Evolutionary conservation across 345 rosid genomes (phyloP).

Genomic region (Pistacia vera): DNA sequence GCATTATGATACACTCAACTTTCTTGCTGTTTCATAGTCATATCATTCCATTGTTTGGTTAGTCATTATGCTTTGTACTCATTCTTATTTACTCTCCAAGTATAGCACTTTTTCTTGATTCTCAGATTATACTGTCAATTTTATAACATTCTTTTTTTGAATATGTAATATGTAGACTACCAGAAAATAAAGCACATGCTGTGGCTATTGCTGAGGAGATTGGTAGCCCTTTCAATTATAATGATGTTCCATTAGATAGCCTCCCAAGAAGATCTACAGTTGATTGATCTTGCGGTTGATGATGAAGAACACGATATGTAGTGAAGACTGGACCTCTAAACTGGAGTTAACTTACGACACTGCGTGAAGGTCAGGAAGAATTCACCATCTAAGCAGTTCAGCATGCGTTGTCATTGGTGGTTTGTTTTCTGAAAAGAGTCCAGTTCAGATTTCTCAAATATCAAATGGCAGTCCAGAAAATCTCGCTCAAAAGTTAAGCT

Average conservation of each 20-base stretch:
- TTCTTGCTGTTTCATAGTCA: background rate
- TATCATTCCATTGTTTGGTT: background rate
- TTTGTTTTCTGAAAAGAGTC: slow-evolving; percentile 54
- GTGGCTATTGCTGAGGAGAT: slow-evolving; percentile 73
- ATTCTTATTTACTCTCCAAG: background rate
- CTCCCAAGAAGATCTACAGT: slow-evolving; percentile 65
- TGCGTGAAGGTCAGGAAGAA: slow-evolving; percentile 84
- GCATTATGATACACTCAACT: background rate
- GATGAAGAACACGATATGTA: slow-evolving; percentile 54
- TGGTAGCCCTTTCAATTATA: slow-evolving; percentile 56
- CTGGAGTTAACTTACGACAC: slow-evolving; percentile 74
- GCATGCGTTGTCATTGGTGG: slow-evolving; percentile 79
- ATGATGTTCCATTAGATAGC: slow-evolving; percentile 70
- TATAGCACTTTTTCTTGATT: background rate
- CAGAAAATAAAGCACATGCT: slow-evolving; percentile 94
- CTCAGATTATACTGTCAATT: slow-evolving; percentile 9
- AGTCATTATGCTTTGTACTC: background rate
- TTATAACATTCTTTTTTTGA: background rate
- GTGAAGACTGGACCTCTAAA: slow-evolving; percentile 87
- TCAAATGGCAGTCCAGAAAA: slow-evolving; percentile 77
- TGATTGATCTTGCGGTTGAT: slow-evolving; percentile 86
- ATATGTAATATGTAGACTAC: slow-evolving; percentile 57
- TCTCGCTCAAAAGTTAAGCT: slow-evolving; percentile 68
- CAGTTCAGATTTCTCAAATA: slow-evolving; percentile 41
- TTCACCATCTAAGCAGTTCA: slow-evolving; percentile 66